Base-by-base conservation (phyloP, 257 asterid species). In the Cordia subcordata region DNA sequence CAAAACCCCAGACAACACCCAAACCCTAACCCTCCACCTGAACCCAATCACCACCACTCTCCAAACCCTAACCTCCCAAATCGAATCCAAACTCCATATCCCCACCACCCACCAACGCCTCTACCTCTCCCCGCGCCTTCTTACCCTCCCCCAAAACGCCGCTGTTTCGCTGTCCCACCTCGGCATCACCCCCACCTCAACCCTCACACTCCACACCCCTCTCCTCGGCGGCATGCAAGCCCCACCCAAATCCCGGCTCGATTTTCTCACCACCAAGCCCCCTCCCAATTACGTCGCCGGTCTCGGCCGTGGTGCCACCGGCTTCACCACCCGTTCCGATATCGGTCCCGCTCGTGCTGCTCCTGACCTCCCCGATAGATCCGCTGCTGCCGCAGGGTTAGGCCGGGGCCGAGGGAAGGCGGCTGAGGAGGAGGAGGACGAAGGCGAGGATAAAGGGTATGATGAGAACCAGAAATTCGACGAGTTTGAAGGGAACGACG, bases 281-380 rank as follows among this genome's bases (percentile, higher is more conserved):
- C 94, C 95, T 9, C 72, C 92, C 12, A 88, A 88, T 79, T 91
- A 88, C 58, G 95, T 91, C 8, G 95, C 92, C 32, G 96, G 98
- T 10, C 63, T 90, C 33, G 98, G 98, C 11, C 98, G 98, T 81
- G 98, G 96, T 19, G 98, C 98, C 37, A 90, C 94, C 8, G 96
- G 98, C 0, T 90, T 90, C 77, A 90, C 98, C 0, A 90, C 98
- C 38, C 96, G 95, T 12, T 90, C 96, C 10, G 95, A 88, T 85
- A 91, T 85, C 32, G 98, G 98, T 6, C 96, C 98, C 14, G 98
- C 96, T 49, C 88, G 95, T 32, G 92, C 95, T 8, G 95, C 96
- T 0, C 96, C 98, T 0, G 96, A 90, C 52, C 71, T 90, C 0
- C 95, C 96, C 0, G 95, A 90, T 64, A 71, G 95, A 13, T 71